Evolutionary conservation across 164 flowering plant genomes (phyloP).

Genomic region (Piper betle): DNA sequence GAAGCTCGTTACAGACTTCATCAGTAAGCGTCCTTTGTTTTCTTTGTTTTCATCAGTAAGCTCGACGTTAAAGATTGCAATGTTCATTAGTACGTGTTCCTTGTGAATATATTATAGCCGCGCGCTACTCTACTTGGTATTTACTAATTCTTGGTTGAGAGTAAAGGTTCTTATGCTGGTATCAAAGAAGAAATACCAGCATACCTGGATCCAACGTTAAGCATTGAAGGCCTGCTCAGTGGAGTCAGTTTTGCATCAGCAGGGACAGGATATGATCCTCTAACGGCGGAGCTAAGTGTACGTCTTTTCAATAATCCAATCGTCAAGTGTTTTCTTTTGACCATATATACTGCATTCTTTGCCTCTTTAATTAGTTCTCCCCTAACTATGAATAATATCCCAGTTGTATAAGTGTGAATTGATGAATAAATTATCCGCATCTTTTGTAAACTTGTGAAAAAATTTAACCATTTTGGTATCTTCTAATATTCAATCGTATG

Average conservation of each 20-base stretch:
- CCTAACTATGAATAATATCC: too few species aligned
- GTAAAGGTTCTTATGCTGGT: background rate
- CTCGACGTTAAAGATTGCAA: background rate
- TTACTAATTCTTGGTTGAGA: background rate
- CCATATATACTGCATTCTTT: too few species aligned
- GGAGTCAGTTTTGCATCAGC: constrained; percentile 90
- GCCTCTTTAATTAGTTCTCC: too few species aligned
- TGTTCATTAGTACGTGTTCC: background rate
- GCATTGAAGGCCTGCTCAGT: constrained; percentile 36
- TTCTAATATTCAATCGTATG: too few species aligned
- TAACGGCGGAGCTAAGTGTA: too few species aligned
- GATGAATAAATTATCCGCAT: too few species aligned
- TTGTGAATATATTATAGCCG: background rate
- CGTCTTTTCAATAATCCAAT: background rate
- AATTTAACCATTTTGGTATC: too few species aligned
- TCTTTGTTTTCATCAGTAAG: background rate
- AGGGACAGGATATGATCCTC: constrained; percentile 14
- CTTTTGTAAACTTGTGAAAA: too few species aligned
- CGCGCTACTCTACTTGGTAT: background rate
- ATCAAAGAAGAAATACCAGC: too few species aligned
- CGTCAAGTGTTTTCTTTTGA: too few species aligned
- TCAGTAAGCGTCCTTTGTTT: constrained; percentile 22
- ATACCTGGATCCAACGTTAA: background rate
- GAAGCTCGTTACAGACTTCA: constrained; percentile 48
- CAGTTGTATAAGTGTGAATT: too few species aligned